Conservation (phyloP, 2,329 filamentous ascomycete genomes). For the Epichloe sylvatica region DNA sequence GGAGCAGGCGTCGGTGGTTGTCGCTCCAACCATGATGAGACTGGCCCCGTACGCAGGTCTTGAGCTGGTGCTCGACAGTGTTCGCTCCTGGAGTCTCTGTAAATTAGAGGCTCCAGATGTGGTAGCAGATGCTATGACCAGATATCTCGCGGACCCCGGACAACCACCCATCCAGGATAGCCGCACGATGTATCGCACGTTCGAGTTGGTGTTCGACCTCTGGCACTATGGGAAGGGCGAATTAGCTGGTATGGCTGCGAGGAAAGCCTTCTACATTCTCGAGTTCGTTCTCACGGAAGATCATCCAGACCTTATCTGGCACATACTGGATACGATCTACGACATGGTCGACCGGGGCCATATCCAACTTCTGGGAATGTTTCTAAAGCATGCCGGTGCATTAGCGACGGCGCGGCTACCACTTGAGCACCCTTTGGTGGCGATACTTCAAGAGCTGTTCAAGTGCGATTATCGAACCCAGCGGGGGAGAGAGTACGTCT, state of each 20-base stretch:
- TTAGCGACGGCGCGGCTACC: slow-evolving; percentile 17
- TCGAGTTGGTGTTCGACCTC: slow-evolving; percentile 24
- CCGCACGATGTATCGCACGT: slow-evolving; percentile 26
- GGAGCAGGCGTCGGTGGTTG: slow-evolving; percentile 7
- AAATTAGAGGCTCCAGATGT: slow-evolving; percentile 18
- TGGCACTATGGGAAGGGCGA: slow-evolving; percentile 22
- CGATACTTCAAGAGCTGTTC: slow-evolving; percentile 19
- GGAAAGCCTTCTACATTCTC: slow-evolving; percentile 21
- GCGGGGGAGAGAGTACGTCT: slow-evolving; percentile 19
- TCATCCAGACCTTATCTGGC: slow-evolving; percentile 25
- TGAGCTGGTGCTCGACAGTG: slow-evolving; percentile 20
- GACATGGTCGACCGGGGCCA: slow-evolving; percentile 24
- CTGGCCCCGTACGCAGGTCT: slow-evolving; percentile 16
- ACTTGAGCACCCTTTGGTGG: slow-evolving; percentile 19
- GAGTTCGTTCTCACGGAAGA: slow-evolving; percentile 24
- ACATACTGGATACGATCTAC: slow-evolving; percentile 24
- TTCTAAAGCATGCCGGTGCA: slow-evolving; percentile 19
- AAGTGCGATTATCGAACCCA: slow-evolving; percentile 19
- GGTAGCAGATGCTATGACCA: slow-evolving; percentile 22
- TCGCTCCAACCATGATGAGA: slow-evolving; percentile 11
- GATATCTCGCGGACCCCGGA: slow-evolving; percentile 21
- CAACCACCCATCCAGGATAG: slow-evolving; percentile 24
- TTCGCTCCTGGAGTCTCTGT: slow-evolving; percentile 21
- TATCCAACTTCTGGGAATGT: slow-evolving; percentile 20
- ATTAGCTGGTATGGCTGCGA: slow-evolving; percentile 23